Percentiles rank a stretch among this genome's conserved stretches.
These are phyloP conservation scores for Hypoxylon sp. DNA, from an alignment of 2,329 filamentous ascomycete species.

Conservation along the genomic window DNA sequence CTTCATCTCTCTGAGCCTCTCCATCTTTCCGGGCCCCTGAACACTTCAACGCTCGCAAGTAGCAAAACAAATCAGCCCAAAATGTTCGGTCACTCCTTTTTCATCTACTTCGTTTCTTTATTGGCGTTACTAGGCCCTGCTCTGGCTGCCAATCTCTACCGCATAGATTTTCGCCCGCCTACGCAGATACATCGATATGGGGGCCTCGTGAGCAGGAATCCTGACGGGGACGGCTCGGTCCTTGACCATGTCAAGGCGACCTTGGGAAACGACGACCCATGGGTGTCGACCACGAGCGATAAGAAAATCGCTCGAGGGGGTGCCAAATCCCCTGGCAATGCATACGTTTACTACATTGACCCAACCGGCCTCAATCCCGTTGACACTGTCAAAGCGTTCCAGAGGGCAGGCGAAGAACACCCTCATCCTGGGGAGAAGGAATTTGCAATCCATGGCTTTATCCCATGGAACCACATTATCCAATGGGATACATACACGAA, in stretches of 20 bases:
- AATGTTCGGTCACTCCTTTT: background rate
- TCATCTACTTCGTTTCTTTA: constrained; percentile 2
- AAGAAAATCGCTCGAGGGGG: constrained; percentile 3
- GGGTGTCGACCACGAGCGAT: constrained; percentile 5
- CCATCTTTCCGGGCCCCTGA: constrained; percentile 2
- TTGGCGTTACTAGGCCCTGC: background rate
- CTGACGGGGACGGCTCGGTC: background rate
- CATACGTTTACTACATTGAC: constrained; percentile 9
- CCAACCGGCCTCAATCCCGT: background rate
- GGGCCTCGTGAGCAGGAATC: constrained; percentile 1
- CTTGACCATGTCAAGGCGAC: background rate
- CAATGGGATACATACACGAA: constrained; percentile 13
- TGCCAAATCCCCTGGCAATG: constrained; percentile 1
- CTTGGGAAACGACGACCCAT: constrained; percentile 3
- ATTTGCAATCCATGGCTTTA: background rate
- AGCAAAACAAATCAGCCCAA: constrained; percentile 4
- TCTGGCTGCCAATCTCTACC: background rate
- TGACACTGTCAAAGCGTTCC: constrained; percentile 3
- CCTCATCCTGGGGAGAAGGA: constrained; percentile 6
- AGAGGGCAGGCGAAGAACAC: background rate
- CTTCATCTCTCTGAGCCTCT: background rate
- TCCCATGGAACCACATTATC: constrained; percentile 16
- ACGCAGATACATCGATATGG: background rate
- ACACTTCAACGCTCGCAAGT: background rate
- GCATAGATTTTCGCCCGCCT: background rate